These are phyloP conservation scores for Syncephalastrum sp. DNA, from an alignment of 371 early-diverging fungal species.

Conservation along the genomic window DNA sequence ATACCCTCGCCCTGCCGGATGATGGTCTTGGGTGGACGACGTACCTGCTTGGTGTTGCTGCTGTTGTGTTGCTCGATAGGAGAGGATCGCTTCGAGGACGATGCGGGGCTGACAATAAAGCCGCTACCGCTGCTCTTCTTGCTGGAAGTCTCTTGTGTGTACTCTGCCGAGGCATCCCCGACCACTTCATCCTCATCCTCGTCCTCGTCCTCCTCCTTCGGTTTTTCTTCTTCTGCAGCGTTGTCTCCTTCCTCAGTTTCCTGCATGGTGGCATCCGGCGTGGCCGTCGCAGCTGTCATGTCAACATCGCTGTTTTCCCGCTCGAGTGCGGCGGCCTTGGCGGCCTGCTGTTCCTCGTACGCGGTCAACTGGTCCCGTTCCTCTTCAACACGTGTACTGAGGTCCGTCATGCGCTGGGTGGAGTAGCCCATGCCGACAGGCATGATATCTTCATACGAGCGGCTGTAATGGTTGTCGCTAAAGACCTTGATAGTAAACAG, in stretches of 20 bases:
- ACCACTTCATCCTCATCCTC: slow-evolving; percentile 20
- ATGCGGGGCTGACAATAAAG: slow-evolving; percentile 5
- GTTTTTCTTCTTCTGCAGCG: slow-evolving; percentile 1
- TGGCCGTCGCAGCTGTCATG: slow-evolving; percentile 11
- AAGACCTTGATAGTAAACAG: slow-evolving; percentile 46
- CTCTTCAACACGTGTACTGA: slow-evolving; percentile 13
- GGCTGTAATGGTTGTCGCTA: slow-evolving; percentile 5
- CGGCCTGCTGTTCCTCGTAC: slow-evolving; percentile 5
- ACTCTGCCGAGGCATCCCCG: slow-evolving; percentile 13
- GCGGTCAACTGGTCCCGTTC: slow-evolving; percentile 2
- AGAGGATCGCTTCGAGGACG: neutral
- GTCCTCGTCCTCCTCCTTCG: neutral
- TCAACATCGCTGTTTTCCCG: slow-evolving; percentile 4
- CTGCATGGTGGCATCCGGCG: slow-evolving; percentile 21
- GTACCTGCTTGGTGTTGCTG: neutral
- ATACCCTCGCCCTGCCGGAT: slow-evolving; percentile 39
- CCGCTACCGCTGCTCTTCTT: slow-evolving; percentile 4
- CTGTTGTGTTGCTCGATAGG: neutral
- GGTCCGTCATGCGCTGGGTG: slow-evolving; percentile 5
- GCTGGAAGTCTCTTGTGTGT: neutral
- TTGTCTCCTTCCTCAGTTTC: slow-evolving; percentile 8
- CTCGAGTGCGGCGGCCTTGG: neutral
- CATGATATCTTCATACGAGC: slow-evolving; percentile 4
- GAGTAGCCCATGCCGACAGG: slow-evolving; percentile 3
- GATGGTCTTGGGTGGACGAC: slow-evolving; percentile 2